These are phyloP conservation scores for Modicella reniformis DNA, from an alignment of 371 early-diverging fungal species.

Conservation along the genomic window DNA sequence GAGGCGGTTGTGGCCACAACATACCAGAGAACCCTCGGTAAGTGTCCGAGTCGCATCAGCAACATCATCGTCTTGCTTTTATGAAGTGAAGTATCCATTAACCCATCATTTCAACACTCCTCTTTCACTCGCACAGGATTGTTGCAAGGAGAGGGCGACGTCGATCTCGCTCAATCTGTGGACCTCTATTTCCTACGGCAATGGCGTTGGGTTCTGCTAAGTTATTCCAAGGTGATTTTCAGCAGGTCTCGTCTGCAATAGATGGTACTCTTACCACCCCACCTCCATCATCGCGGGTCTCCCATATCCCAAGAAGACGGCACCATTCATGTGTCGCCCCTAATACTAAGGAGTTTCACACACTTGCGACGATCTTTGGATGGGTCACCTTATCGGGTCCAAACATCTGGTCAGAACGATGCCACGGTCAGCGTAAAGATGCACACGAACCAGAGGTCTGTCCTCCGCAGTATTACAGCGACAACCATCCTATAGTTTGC, in stretches of 20 bases:
- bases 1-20: neutral
- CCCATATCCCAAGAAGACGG: constrained; percentile 52
- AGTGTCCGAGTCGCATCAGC: no score
- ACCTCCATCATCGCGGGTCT: constrained; percentile 8
- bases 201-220: constrained; percentile 17
- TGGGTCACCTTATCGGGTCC: constrained; percentile 57
- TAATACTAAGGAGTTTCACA: constrained; percentile 57
- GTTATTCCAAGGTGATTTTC: neutral
- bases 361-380: constrained; percentile 66
- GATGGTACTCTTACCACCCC: constrained; percentile 16
- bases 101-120: neutral
- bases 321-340: constrained; percentile 61
- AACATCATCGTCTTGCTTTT: neutral
- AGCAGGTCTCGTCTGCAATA: constrained; percentile 5
- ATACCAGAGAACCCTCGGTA: constrained; percentile 4
- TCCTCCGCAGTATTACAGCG: constrained; percentile 9
- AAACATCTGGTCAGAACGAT: constrained; percentile 10
- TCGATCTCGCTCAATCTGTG: constrained; percentile 28
- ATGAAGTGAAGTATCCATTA: no score
- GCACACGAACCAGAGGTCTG: neutral
- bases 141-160: constrained; percentile 15
- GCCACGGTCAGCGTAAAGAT: neutral
- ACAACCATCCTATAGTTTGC: neutral
- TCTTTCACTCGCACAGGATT: constrained; percentile 10
- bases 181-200: constrained; percentile 5